Evolutionary conservation across 306 rosid genomes (phyloP).

Genomic region (Citrullus mucosospermus): DNA sequence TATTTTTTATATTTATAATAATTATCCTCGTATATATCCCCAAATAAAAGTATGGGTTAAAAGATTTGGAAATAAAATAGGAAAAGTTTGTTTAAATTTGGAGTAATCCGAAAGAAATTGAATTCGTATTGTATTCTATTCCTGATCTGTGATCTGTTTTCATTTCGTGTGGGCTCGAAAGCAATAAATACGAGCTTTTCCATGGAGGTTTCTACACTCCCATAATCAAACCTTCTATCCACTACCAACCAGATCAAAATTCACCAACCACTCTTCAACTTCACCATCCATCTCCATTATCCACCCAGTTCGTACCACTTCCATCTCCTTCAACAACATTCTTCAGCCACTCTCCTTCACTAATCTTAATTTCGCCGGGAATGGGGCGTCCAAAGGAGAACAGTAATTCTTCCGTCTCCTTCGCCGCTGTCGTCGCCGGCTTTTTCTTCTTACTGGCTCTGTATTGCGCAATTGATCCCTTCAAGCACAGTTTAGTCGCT

Average conservation of each 20-base stretch:
- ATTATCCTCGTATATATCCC: too few relatives aligned
- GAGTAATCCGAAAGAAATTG: too few relatives aligned
- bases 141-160: too few relatives aligned
- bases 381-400: neutral
- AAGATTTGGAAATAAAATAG: too few relatives aligned
- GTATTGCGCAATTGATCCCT: conserved; percentile 74
- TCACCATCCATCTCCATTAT: neutral
- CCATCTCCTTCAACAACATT: neutral
- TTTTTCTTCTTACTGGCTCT: conserved; percentile 36
- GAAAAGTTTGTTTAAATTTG: too few relatives aligned
- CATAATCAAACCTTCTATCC: neutral
- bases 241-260: neutral
- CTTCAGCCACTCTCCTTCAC: neutral
- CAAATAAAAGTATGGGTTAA: too few relatives aligned
- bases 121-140: too few relatives aligned
- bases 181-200: neutral
- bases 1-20: too few relatives aligned
- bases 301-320: neutral
- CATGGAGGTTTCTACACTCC: neutral
- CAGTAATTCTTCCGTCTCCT: conserved; percentile 4
- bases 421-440: conserved; percentile 15
- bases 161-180: neutral
- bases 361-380: neutral
- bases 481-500: conserved; percentile 47
- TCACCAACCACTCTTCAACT: neutral